Evolutionary conservation across 257 asterid genomes (phyloP).

Genomic region (Dorcoceras hygrometricum): DNA sequence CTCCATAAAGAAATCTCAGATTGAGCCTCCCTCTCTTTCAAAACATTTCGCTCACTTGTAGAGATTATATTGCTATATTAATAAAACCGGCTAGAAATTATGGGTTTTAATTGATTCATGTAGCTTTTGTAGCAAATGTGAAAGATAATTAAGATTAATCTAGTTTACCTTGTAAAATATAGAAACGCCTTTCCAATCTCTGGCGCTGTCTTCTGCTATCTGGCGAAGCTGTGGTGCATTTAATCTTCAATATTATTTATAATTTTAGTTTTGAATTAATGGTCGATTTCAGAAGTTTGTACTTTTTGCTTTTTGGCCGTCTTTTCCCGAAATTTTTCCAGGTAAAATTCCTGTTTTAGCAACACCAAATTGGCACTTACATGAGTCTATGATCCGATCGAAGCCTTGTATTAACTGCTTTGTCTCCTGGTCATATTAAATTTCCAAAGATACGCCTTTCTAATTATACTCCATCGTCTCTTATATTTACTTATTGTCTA

Average conservation of each 20-base stretch:
- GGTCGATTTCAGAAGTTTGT: neutral
- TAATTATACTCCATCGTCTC: no score
- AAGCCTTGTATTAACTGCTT: neutral
- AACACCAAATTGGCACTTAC: neutral
- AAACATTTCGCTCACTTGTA: neutral
- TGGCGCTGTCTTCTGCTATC: neutral
- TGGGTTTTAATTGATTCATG: slow-evolving; percentile 17
- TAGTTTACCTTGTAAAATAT: neutral
- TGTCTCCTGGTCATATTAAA: no score
- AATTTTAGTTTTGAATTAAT: neutral
- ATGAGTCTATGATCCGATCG: neutral
- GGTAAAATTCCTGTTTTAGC: neutral
- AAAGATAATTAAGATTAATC: neutral
- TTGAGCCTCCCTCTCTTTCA: neutral
- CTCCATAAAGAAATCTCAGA: neutral
- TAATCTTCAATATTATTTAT: neutral
- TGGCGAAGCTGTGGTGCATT: neutral
- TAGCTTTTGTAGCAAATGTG: slow-evolving; percentile 17
- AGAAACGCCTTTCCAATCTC: neutral
- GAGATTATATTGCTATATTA: neutral
- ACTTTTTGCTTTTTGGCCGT: neutral
- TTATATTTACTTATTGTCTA: no score
- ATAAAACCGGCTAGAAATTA: slow-evolving; percentile 9
- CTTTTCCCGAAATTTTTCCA: neutral
- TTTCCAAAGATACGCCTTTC: no score